phyloP scores from a whole-genome alignment of 306 rosid species.

The Prunus mume region DNA sequence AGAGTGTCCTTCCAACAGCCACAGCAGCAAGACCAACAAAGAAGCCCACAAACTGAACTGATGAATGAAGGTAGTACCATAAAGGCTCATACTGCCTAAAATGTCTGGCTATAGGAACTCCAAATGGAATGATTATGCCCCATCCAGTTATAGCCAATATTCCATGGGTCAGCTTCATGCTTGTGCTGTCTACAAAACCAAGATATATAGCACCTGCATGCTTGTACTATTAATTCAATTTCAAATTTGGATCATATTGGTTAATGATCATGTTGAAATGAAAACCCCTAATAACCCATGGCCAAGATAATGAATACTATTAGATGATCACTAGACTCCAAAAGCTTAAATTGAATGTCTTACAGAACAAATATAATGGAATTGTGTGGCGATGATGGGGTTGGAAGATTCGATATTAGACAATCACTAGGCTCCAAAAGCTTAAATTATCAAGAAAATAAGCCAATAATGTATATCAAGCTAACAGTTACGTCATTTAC shows the following conservation, averaged over 20 bases:
- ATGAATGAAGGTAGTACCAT: conserved; percentile 24
- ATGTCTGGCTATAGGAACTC: conserved; percentile 3
- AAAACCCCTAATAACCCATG: background rate
- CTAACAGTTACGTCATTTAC: too few relatives aligned
- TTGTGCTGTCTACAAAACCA: background rate
- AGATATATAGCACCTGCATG: background rate
- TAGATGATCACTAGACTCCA: background rate
- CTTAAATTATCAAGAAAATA: too few relatives aligned
- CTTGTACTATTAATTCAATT: background rate
- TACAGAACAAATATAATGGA: too few relatives aligned
- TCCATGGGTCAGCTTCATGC: conserved; percentile 13
- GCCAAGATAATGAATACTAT: too few relatives aligned
- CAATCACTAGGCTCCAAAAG: too few relatives aligned
- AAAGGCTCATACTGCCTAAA: background rate
- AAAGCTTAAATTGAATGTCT: background rate
- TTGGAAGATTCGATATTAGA: too few relatives aligned
- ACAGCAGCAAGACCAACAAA: conserved; percentile 1
- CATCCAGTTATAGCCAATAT: conserved; percentile 1
- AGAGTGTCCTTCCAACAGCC: conserved; percentile 7
- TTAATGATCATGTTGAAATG: background rate
- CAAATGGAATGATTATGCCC: conserved; percentile 13
- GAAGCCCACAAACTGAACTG: conserved; percentile 16
- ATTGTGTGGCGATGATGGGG: too few relatives aligned
- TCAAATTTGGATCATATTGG: too few relatives aligned
- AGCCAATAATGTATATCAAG: too few relatives aligned